Percentiles rank a stretch among this genome's conserved stretches.
Evolutionary conservation across 257 asterid species (phyloP).

Genomic region (Echium plantagineum): DNA sequence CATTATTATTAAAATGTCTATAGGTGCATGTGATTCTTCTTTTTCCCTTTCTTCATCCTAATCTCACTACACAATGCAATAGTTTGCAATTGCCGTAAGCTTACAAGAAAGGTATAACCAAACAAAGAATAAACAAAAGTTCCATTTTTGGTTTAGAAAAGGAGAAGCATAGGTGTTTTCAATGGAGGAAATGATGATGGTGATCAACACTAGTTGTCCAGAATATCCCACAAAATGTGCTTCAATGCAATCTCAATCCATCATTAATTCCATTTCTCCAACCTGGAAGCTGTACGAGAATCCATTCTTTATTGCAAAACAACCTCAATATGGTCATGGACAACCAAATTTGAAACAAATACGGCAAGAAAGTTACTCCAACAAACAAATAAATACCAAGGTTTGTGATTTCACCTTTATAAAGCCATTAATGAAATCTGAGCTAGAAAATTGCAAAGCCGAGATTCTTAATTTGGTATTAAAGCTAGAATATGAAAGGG

Average conservation of each 20-base stretch:
- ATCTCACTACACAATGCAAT: slow-evolving; percentile 13
- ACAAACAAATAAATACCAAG: slow-evolving; percentile 31
- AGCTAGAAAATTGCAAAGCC: slow-evolving; percentile 35
- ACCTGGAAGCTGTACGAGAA: slow-evolving; percentile 81
- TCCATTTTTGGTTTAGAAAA: slow-evolving; percentile 9
- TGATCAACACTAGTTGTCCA: slow-evolving; percentile 47
- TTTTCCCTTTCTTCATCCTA: too few relatives aligned
- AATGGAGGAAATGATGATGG: slow-evolving; percentile 47
- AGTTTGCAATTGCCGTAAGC: slow-evolving; percentile 28
- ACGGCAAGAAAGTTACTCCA: slow-evolving; percentile 2
- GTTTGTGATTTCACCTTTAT: slow-evolving; percentile 62
- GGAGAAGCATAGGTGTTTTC: slow-evolving; percentile 12
- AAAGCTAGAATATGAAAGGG: slow-evolving; percentile 38
- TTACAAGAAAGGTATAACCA: slow-evolving; percentile 28
- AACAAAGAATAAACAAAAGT: slow-evolving; percentile 14
- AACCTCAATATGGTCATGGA: slow-evolving; percentile 11
- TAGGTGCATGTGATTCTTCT: slow-evolving; percentile 22
- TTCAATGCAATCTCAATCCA: slow-evolving; percentile 21
- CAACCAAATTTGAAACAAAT: background rate
- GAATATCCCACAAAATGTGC: slow-evolving; percentile 21
- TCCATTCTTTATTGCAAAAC: slow-evolving; percentile 43
- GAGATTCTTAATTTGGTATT: slow-evolving; percentile 31
- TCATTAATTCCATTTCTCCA: slow-evolving; percentile 24
- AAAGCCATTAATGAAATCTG: slow-evolving; percentile 59
- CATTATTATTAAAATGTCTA: background rate